Conservation (phyloP, 2,329 filamentous ascomycete species). For the Pleurostoma richardsiae region DNA sequence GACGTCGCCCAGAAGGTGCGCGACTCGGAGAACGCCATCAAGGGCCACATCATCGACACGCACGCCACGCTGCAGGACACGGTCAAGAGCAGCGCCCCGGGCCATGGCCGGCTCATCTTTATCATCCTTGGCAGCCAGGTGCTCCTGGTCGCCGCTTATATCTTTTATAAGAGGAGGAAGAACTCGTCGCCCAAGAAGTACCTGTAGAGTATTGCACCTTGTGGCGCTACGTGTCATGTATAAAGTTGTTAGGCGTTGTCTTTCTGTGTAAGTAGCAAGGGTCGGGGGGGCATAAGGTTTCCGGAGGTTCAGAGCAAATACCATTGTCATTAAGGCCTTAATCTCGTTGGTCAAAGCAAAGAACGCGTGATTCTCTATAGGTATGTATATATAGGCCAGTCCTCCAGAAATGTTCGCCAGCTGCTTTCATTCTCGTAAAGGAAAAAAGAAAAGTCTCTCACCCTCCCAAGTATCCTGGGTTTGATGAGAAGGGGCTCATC, state of each 20-base stretch:
- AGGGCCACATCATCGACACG: slow-evolving; percentile 40
- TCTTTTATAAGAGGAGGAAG: slow-evolving; percentile 76
- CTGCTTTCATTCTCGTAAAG: no score
- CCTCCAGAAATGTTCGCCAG: no score
- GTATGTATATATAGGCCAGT: no score
- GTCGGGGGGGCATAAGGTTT: no score
- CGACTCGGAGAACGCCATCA: slow-evolving; percentile 47
- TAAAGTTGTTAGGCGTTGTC: not conserved
- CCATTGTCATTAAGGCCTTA: no score
- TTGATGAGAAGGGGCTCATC: no score
- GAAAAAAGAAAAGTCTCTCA: no score
- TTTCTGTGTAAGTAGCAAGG: no score
- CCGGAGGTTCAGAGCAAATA: no score
- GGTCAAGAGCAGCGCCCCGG: slow-evolving; percentile 38
- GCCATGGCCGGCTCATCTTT: slow-evolving; percentile 54
- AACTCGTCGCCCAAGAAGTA: slow-evolving; percentile 85
- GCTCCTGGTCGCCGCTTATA: slow-evolving; percentile 62
- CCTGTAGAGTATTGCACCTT: slow-evolving; percentile 43
- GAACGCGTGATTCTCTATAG: no score
- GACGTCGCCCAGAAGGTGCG: slow-evolving; percentile 45
- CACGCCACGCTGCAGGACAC: slow-evolving; percentile 44
- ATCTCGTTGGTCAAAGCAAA: no score
- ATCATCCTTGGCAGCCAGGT: slow-evolving; percentile 72
- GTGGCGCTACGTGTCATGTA: not conserved
- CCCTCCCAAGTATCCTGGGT: no score